Evolutionary conservation across 2,329 filamentous ascomycete species (phyloP), one percentile per base, ranked within the genome.

Genomic region (Paecilomyces sp.): DNA sequence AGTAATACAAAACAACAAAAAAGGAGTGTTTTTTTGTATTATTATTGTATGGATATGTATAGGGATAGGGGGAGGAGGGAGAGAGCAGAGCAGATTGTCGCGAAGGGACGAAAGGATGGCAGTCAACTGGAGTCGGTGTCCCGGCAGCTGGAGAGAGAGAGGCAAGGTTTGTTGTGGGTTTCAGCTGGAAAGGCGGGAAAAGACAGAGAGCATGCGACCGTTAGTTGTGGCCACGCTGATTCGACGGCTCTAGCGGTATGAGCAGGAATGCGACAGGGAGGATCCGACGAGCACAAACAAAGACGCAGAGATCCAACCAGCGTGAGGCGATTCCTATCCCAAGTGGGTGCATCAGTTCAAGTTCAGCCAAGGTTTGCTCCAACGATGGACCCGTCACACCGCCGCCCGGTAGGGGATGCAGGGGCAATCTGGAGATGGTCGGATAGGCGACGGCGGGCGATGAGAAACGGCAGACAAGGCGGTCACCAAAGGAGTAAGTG

Each of bases 21-120:
- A 67, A 64, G 60, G 60, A 61, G 63, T 53, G 50, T 58, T 62
- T 62, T 63, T 64, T 65, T 67, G 63, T 54, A 50, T 58, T 62
- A 62, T 63, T 64, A 64, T 67, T 58, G 56, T 22, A 59, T 57
- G 50, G 55, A 60, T 52, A 63, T 64, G 59, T 59, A 60, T 64
- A 57, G 62, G 56, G 60, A 62, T 58, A 52, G 56, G 54, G 25
- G 47, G 60, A 57, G 57, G 56, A 61, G 57, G 60, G 41, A 58
- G 55, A 60, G 60, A 58, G 54, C 61, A 59, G 52, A 58, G 54
- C 61, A 59, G 52, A 52, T 59, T 51, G 55, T 57, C 57, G 59
- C 55, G 59, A 52, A 64, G 60, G 55, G 57, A 12, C 24, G 53
- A 15, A 30, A 34, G 50, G 30, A 28, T 54, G 55, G 28, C 33